Conservation (phyloP, 2,329 filamentous ascomycete genomes). For the Paracoccidioides lutzii region DNA sequence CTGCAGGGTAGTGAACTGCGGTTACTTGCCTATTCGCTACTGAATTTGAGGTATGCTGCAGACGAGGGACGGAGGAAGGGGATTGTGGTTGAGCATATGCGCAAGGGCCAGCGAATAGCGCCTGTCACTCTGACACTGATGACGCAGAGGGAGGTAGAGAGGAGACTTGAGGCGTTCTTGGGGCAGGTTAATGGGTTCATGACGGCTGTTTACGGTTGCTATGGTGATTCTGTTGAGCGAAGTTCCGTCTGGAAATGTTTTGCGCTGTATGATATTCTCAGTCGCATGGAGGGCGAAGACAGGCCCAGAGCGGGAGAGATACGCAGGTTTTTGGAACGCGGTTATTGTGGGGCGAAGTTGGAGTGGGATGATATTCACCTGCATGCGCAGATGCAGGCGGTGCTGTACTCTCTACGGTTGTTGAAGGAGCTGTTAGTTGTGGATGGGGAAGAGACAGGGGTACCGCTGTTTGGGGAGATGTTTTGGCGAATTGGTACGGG, state of each 20-base stretch:
- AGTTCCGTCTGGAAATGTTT: slow-evolving; percentile 23
- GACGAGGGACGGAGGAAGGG: slow-evolving; percentile 10
- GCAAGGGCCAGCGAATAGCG: slow-evolving; percentile 25
- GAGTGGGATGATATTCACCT: slow-evolving; percentile 52
- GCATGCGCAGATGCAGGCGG: slow-evolving; percentile 46
- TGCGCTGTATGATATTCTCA: slow-evolving; percentile 22
- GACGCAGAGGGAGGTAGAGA: slow-evolving; percentile 11
- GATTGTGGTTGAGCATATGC: slow-evolving; percentile 23
- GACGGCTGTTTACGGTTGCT: slow-evolving; percentile 11
- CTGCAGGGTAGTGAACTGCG: slow-evolving; percentile 39
- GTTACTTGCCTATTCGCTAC: slow-evolving; percentile 42
- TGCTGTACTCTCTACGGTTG: slow-evolving; percentile 51
- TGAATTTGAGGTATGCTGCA: slow-evolving; percentile 27
- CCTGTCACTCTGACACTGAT: slow-evolving; percentile 18
- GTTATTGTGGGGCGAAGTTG: slow-evolving; percentile 21
- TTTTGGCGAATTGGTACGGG: background rate
- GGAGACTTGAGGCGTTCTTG: slow-evolving; percentile 13
- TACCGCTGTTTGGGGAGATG: background rate
- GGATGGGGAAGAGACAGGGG: background rate
- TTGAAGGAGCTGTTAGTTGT: slow-evolving; percentile 32
- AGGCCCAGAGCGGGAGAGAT: slow-evolving; percentile 13
- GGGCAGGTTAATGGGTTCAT: slow-evolving; percentile 10
- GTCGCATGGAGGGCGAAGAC: slow-evolving; percentile 6
- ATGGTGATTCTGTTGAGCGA: background rate
- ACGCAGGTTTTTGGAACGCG: slow-evolving; percentile 19